phyloP scores from a whole-genome alignment of 352 stramenopile species.

The Plasmopara muralis region DNA sequence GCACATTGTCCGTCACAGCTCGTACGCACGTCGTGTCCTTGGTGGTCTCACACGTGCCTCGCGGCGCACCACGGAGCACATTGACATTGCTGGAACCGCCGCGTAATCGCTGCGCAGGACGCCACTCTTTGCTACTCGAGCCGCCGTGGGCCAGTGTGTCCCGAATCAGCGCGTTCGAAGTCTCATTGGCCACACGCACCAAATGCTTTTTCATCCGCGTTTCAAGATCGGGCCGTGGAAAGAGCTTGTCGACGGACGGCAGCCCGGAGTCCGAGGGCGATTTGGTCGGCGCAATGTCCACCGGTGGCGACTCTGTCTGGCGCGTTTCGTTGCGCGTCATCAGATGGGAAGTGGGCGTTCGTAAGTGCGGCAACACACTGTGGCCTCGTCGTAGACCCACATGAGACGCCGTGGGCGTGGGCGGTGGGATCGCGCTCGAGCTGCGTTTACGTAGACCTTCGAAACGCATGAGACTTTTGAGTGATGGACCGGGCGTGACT shows the following conservation, averaged over 20 bases:
- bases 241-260: constrained; percentile 34
- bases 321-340: constrained; percentile 20
- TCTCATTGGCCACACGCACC: constrained; percentile 72
- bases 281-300: constrained; percentile 8
- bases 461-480: constrained; percentile 18
- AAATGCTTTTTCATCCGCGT: constrained; percentile 73
- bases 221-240: constrained; percentile 53
- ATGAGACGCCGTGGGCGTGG: constrained; percentile 7
- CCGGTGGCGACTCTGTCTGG: constrained; percentile 6
- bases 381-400: constrained; percentile 13
- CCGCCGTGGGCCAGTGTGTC: constrained; percentile 55
- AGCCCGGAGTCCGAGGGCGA: constrained; percentile 11
- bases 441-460: constrained; percentile 23
- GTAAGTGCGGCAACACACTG: constrained; percentile 15
- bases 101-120: constrained; percentile 26
- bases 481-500: background rate
- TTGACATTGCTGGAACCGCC: constrained; percentile 38
- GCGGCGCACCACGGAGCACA: constrained; percentile 41
- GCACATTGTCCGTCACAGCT: constrained; percentile 53
- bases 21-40: constrained; percentile 56
- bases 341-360: constrained; percentile 18
- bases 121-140: constrained; percentile 47
- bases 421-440: constrained; percentile 12
- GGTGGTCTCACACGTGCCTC: constrained; percentile 23
- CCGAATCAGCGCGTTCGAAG: constrained; percentile 69